Evolutionary conservation across 2,329 filamentous ascomycete genomes (phyloP).

Genomic region (Apiospora marii): DNA sequence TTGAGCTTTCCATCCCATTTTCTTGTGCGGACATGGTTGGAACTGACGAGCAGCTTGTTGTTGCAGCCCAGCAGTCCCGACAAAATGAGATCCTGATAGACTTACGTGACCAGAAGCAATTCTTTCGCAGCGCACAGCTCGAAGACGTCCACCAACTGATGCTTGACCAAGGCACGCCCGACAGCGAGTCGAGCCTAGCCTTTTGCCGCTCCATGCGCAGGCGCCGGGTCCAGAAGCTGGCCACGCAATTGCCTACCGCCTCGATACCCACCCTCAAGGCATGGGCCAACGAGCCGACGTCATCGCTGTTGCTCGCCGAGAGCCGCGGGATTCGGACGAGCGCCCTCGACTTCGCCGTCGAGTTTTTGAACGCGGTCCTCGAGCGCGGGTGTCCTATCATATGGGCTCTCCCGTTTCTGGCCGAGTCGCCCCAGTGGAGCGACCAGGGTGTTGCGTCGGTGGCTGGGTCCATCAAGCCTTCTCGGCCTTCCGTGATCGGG

Average conservation of each 20-base stretch:
- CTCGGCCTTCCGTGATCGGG: neutral
- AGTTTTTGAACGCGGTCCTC: slow-evolving; percentile 28
- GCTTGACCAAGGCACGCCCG: neutral
- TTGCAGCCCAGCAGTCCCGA: neutral
- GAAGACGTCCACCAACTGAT: slow-evolving; percentile 13
- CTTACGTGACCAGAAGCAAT: slow-evolving; percentile 11
- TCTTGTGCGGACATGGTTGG: no score
- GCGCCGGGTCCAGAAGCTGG: slow-evolving; percentile 23
- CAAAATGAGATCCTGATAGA: neutral
- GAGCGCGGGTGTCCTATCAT: slow-evolving; percentile 24
- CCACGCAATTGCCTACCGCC: slow-evolving; percentile 17
- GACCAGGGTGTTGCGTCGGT: neutral
- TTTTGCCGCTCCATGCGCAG: slow-evolving; percentile 29
- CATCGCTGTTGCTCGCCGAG: slow-evolving; percentile 29
- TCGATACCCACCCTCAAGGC: slow-evolving; percentile 19
- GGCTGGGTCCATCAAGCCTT: no score
- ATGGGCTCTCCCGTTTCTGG: slow-evolving; percentile 24
- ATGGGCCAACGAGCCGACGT: slow-evolving; percentile 24
- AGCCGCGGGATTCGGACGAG: slow-evolving; percentile 28
- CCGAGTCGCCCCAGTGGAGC: neutral
- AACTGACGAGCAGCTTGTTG: neutral
- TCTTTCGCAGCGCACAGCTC: neutral
- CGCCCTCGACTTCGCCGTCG: slow-evolving; percentile 28
- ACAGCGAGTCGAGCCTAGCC: slow-evolving; percentile 20
- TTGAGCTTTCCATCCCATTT: neutral